Evolutionary conservation across 495 filamentous ascomycete species (phyloP).

Genomic region (Penicillium samsonianum): DNA sequence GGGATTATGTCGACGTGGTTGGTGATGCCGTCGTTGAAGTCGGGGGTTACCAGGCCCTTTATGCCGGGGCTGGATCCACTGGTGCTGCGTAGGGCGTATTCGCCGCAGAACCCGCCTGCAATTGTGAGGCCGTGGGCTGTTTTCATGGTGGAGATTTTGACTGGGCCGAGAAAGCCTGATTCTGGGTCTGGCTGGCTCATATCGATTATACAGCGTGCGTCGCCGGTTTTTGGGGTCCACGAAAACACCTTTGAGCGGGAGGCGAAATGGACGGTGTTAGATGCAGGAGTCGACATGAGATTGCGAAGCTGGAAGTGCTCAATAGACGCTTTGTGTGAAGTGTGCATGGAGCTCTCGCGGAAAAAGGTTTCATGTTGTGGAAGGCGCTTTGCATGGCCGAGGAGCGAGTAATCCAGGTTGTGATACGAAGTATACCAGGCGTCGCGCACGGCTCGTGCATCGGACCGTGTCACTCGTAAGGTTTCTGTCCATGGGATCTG

Average conservation of each 20-base stretch:
- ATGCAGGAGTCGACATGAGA: constrained; percentile 69
- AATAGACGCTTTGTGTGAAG: constrained; percentile 61
- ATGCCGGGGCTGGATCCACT: constrained; percentile 66
- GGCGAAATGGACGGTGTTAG: constrained; percentile 77
- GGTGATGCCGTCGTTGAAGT: constrained; percentile 68
- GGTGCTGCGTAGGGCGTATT: constrained; percentile 69
- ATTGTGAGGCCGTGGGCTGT: constrained; percentile 68
- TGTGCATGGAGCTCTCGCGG: constrained; percentile 69
- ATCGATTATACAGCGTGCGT: constrained; percentile 59
- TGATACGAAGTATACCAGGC: constrained; percentile 48
- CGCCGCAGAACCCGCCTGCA: constrained; percentile 78
- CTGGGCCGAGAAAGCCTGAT: constrained; percentile 38
- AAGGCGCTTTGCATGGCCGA: constrained; percentile 28
- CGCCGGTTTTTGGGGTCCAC: constrained; percentile 43
- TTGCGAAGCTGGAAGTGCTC: constrained; percentile 92
- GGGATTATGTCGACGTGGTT: constrained; percentile 78
- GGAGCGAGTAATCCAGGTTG: constrained; percentile 39
- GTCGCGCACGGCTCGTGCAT: constrained; percentile 61
- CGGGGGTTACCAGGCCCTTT: constrained; percentile 43
- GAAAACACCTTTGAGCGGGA: constrained; percentile 56
- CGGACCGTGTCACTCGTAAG: constrained; percentile 59
- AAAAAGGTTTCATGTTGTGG: constrained; percentile 54
- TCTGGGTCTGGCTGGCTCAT: constrained; percentile 52
- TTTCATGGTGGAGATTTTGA: constrained; percentile 71
- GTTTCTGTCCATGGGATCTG: constrained; percentile 71